phyloP scores from a whole-genome alignment of 768 basidiomycete genomes.

The Lactarius trivialis region DNA sequence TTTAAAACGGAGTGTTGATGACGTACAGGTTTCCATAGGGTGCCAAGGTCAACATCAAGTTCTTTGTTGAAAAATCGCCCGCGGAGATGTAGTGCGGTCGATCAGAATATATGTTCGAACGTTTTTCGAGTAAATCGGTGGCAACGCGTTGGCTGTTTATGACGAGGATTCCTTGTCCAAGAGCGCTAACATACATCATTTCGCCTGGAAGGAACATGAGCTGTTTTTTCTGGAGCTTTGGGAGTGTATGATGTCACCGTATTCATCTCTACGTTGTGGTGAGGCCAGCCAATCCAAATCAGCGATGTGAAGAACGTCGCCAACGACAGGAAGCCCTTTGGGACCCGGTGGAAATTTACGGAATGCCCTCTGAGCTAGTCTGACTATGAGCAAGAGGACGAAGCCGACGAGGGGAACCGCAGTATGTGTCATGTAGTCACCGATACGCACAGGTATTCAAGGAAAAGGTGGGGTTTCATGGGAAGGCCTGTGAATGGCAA shows the following conservation, averaged over 20 bases:
- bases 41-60: slow-evolving; percentile 22
- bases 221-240: background rate
- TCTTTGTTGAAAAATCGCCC: slow-evolving; percentile 28
- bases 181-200: slow-evolving; percentile 27
- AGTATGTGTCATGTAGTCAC: too few relatives aligned
- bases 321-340: background rate
- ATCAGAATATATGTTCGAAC: background rate
- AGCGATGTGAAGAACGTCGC: background rate
- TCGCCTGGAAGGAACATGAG: slow-evolving; percentile 23
- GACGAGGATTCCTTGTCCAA: slow-evolving; percentile 29
- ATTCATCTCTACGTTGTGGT: background rate
- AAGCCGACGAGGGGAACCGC: too few relatives aligned
- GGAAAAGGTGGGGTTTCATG: too few relatives aligned
- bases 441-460: too few relatives aligned
- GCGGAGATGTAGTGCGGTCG: slow-evolving; percentile 22
- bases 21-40: slow-evolving; percentile 24
- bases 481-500: too few relatives aligned
- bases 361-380: background rate
- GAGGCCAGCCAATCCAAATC: background rate
- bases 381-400: background rate
- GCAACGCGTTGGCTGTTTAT: slow-evolving; percentile 28
- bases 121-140: slow-evolving; percentile 25
- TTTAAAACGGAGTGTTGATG: background rate
- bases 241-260: background rate
- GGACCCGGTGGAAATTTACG: background rate